Percentiles rank a stretch among this genome's conserved stretches.
phyloP scores from a whole-genome alignment of 495 filamentous ascomycete genomes.

The Podospora tetraspora region DNA sequence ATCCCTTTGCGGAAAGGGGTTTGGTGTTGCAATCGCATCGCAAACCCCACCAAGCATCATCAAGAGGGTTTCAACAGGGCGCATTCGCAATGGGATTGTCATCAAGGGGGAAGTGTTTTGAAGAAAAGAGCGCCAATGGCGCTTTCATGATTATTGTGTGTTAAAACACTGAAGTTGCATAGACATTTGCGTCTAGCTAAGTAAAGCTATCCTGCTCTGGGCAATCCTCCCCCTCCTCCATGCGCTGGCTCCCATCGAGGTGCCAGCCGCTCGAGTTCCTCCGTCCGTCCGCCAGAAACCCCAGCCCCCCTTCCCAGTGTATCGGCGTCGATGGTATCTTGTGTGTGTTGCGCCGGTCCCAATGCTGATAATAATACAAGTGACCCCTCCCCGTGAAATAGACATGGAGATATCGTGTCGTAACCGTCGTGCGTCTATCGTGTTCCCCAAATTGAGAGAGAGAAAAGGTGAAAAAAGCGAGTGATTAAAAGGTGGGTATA shows the following conservation, averaged over 20 bases:
- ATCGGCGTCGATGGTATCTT: constrained; percentile 25
- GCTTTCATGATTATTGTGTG: not conserved
- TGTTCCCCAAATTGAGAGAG: constrained; percentile 13
- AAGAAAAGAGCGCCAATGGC: not conserved
- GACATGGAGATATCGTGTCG: constrained; percentile 12
- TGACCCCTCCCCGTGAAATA: constrained; percentile 9
- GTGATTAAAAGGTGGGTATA: constrained; percentile 30
- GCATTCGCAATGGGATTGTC: not conserved
- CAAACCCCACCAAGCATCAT: constrained; percentile 7
- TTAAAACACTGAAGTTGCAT: not conserved
- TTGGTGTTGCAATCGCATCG: constrained; percentile 10
- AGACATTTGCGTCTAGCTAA: not conserved
- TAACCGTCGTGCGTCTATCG: constrained; percentile 20
- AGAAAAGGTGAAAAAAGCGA: constrained; percentile 11
- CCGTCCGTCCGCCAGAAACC: not conserved
- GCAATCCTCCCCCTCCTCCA: not conserved
- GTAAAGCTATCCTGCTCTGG: not conserved
- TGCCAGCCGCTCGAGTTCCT: not conserved
- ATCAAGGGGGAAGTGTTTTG: not conserved
- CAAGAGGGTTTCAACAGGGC: constrained; percentile 10
- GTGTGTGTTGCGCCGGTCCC: constrained; percentile 22
- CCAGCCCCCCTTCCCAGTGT: constrained; percentile 6
- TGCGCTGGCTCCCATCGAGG: not conserved
- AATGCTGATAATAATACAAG: constrained; percentile 21
- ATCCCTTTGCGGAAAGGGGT: not conserved